These are phyloP conservation scores for Cerrena zonata DNA, from an alignment of 1,284 basidiomycete species.

Conservation along the genomic window DNA sequence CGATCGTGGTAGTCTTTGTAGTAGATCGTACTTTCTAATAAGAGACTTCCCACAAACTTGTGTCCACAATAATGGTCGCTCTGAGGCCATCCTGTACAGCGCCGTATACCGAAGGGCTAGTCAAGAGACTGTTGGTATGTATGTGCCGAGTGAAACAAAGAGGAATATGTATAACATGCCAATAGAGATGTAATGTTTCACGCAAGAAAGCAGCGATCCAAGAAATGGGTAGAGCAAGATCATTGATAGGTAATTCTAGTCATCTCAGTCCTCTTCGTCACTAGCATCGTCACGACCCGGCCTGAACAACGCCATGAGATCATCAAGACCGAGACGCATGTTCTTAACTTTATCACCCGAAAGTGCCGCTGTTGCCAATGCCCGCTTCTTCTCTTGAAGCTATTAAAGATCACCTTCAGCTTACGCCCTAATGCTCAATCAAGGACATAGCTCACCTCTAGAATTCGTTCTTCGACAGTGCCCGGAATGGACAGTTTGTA, in stretches of 20 bases:
- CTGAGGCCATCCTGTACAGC: too few relatives aligned
- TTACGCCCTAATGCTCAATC: too few relatives aligned
- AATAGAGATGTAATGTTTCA: too few relatives aligned
- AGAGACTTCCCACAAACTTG: too few relatives aligned
- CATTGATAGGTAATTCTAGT: constrained; percentile 4
- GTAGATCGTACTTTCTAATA: too few relatives aligned
- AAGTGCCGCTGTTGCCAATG: constrained; percentile 77
- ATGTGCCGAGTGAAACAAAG: too few relatives aligned
- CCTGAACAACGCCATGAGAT: constrained; percentile 75
- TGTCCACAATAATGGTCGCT: too few relatives aligned
- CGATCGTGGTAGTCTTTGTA: too few relatives aligned
- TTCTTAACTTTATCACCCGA: constrained; percentile 85
- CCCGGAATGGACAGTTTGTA: constrained; percentile 87
- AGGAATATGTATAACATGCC: too few relatives aligned
- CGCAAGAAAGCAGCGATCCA: background rate
- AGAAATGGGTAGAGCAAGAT: background rate
- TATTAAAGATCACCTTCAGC: constrained; percentile 21
- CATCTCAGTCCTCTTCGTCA: constrained; percentile 33
- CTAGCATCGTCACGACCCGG: constrained; percentile 52
- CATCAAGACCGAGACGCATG: constrained; percentile 77
- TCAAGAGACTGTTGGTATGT: too few relatives aligned
- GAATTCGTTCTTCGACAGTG: constrained; percentile 87
- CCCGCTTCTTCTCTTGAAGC: constrained; percentile 85
- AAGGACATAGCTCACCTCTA: constrained; percentile 47
- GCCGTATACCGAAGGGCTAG: too few relatives aligned